A percentile compares a stretch with the other conserved stretches of the same genome.
These are phyloP conservation scores for Zygoascus flipseniorum DNA, from an alignment of 805 yeast species.

Conservation along the genomic window DNA sequence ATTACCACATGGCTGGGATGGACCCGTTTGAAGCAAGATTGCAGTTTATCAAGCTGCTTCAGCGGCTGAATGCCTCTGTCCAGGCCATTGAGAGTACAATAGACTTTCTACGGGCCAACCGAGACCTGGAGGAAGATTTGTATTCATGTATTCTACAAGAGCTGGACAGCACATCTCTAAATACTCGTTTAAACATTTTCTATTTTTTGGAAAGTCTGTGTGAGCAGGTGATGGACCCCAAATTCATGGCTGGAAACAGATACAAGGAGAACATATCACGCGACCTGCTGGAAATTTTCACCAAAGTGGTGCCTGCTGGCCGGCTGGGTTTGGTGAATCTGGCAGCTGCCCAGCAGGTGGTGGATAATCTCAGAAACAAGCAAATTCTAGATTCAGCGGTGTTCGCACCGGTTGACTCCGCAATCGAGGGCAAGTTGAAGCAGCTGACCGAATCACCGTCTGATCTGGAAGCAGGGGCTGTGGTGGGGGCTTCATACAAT, in stretches of 20 bases:
- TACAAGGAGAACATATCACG: conserved; percentile 24
- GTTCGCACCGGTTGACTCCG: neutral
- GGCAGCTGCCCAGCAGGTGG: conserved; percentile 8
- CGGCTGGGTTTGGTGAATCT: conserved; percentile 14
- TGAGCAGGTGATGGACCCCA: conserved; percentile 10
- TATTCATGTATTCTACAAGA: conserved; percentile 60
- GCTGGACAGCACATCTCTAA: conserved; percentile 37
- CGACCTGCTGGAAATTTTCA: conserved; percentile 23
- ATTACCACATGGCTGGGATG: conserved; percentile 34
- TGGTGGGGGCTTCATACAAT: neutral
- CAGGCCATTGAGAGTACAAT: conserved; percentile 22
- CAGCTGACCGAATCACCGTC: neutral
- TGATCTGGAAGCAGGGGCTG: neutral
- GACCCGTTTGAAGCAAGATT: conserved; percentile 84
- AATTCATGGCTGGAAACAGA: conserved; percentile 6
- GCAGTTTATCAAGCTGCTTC: conserved; percentile 60
- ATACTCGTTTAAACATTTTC: conserved; percentile 55
- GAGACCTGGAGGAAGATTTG: conserved; percentile 58
- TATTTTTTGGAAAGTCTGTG: conserved; percentile 60
- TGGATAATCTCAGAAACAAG: conserved; percentile 4
- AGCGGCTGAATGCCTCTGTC: conserved; percentile 53
- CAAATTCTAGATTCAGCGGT: neutral
- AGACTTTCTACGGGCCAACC: conserved; percentile 25
- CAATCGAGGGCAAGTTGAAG: neutral
- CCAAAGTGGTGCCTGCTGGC: conserved; percentile 17